Percentiles rank a stretch among this genome's conserved stretches.
Evolutionary conservation across 1,284 basidiomycete species (phyloP).

Genomic region (Tilletia setariae): DNA sequence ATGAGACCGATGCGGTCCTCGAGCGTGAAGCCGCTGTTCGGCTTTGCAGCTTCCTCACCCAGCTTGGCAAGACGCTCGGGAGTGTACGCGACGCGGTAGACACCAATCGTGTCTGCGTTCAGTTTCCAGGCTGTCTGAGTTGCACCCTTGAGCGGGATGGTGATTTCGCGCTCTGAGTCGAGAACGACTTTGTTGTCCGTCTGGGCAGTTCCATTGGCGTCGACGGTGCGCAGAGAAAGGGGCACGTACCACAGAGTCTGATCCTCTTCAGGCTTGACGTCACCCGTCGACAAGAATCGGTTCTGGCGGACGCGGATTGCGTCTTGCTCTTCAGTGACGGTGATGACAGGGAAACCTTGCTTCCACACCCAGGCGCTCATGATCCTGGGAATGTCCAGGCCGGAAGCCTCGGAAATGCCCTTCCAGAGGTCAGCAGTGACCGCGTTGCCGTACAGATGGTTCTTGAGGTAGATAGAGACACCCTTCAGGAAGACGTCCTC

Average conservation of each 20-base stretch:
- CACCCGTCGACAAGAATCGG: conserved; percentile 84
- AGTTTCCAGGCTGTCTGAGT: conserved; percentile 70
- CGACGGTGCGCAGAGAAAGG: conserved; percentile 69
- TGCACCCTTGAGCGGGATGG: conserved; percentile 64
- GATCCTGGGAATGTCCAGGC: conserved; percentile 71
- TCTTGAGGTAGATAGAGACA: conserved; percentile 79
- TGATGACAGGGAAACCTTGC: conserved; percentile 72
- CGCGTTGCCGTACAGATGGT: conserved; percentile 76
- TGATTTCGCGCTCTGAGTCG: conserved; percentile 65
- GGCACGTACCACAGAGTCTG: conserved; percentile 87
- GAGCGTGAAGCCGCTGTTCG: conserved; percentile 67
- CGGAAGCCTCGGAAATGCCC: conserved; percentile 76
- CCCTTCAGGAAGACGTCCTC: conserved; percentile 66
- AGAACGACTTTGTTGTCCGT: conserved; percentile 70
- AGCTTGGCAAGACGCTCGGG: conserved; percentile 75
- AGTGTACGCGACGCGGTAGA: conserved; percentile 85
- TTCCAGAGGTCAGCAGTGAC: conserved; percentile 85
- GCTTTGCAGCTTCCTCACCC: conserved; percentile 71
- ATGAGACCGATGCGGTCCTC: conserved; percentile 84
- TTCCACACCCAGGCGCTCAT: conserved; percentile 93
- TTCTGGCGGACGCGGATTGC: conserved; percentile 67
- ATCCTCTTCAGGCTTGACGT: conserved; percentile 69
- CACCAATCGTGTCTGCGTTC: conserved; percentile 82
- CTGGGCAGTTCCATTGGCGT: conserved; percentile 61
- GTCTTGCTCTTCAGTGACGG: conserved; percentile 70